Evolutionary conservation across 2,329 filamentous ascomycete genomes (phyloP), one percentile per base, ranked within the genome.

Genomic region (Colletotrichum shisoi): DNA sequence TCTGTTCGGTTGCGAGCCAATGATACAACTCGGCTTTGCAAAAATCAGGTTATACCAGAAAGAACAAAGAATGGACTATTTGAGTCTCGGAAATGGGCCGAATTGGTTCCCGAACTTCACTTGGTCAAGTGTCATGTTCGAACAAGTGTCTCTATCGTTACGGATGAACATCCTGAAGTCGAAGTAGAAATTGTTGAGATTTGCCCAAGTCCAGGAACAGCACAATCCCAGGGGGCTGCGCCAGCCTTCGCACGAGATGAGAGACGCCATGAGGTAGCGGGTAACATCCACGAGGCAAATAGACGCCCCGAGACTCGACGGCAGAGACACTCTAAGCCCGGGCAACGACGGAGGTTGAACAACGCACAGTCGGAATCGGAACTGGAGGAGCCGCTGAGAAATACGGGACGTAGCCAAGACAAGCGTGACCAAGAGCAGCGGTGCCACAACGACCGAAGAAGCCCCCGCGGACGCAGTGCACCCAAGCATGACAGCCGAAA

Each of bases 391-490:
- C 46, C 40, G n/a, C 48, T 42, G 39, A 49, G 19, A 44, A 48
- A 40, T 44, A 42, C 44, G 44, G 54, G 37, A 56, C 34, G 54
- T 34, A 15, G 40, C 61, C 53, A 56, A 51, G 56, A 39, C 31
- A 9, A 62, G 42, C 44, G 34, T 60, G 44, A 31, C 61, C 61
- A 65, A 27, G 49, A 51, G 56, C 56, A 65, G 61, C 49, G 62
- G 49, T 49, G 37, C 62, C 44, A 65, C 34, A 19, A 39, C 13
- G 44, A 24, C 24, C 31, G 42, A 39, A 15, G 37, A 54, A n/a
- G 15, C 13, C 34, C 15, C 46, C 48, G 5, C 17, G 13, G 27
- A 24, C 19, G 13, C 19, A 52, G 12, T 17, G 39, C 45, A 39
- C 19, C 46, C 49, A 54, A 44, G 17, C n/a, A 52, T 56, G 37